A percentile compares a stretch with the other conserved stretches of the same genome.
Evolutionary conservation across 2,329 filamentous ascomycete genomes (phyloP).

Genomic region (Cercospora nicotianae): DNA sequence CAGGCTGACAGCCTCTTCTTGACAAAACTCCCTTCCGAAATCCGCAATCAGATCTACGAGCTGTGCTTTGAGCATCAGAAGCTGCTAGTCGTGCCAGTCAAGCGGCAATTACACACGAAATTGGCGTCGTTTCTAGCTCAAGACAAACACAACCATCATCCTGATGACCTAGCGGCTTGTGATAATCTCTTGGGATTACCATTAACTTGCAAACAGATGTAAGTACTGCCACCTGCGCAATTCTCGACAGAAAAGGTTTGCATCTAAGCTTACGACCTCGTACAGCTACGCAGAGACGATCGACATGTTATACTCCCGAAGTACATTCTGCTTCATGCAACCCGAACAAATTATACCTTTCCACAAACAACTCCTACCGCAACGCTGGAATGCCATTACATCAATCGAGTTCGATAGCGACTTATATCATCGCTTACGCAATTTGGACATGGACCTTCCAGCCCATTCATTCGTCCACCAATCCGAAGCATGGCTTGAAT

Average conservation of each 20-base stretch:
- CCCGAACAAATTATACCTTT: background rate
- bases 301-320: background rate
- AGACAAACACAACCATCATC: background rate
- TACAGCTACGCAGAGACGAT: constrained; percentile 3
- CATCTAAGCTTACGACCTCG: background rate
- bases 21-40: background rate
- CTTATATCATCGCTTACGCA: background rate
- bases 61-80: background rate
- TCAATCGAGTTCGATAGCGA: background rate
- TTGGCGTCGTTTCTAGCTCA: background rate
- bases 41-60: constrained; percentile 3
- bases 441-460: background rate
- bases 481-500: background rate
- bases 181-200: background rate
- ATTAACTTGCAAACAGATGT: constrained; percentile 8
- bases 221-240: no score
- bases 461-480: background rate
- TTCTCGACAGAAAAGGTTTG: no score
- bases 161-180: background rate
- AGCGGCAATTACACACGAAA: background rate
- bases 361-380: background rate
- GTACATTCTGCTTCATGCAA: constrained; percentile 1
- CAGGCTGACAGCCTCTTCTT: background rate
- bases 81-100: background rate
- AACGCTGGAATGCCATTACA: constrained; percentile 5